Evolutionary conservation across 1,139 yeast species (phyloP), one percentile per base, ranked within the genome.

Genomic region (Scheffersomyces titani): DNA sequence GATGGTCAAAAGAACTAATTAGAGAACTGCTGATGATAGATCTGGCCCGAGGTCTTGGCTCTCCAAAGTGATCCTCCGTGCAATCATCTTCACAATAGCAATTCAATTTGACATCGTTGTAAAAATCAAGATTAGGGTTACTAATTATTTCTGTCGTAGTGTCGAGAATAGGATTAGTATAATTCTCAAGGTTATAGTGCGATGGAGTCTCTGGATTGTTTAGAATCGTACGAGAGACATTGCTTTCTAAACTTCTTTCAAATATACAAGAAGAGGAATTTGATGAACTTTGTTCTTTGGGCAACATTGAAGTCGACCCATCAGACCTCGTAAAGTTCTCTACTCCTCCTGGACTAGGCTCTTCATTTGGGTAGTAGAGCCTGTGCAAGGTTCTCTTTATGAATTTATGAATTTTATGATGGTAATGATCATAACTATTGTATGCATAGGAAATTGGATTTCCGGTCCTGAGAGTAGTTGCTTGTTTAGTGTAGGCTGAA

Each of bases 151-250:
- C 76, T 1, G 77, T 65, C 20, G 77, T 71, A 20, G 73, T 65
- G 57, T 74, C 77, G 53, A 74, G 63, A 7, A 72, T 70, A 6
- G 78, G 78, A 47, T 69, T 69, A 19, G 71, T 65, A 53, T 63
- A 73, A 57, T 74, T 73, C 53, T 73, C 77, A 19, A 68, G 65
- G 49, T 64, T 68, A 59, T 66, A 71, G 55, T 72, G 76, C 40
- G 62, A 55, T 4, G 75, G 75, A 19, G 65, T 60, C 54, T 58
- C 65, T 47, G 65, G 62, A 47, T 59, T 60, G 44, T 59, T 57
- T 51, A 66, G 57, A 16, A 62, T 54, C 1, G 63, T 53, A 19
- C 63, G 44, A 19, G 59, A 55, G 22, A 54, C 53, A 47, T 58
- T 55, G 7, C 57, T 56, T 51, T 64, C 64, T 40, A 63, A 48